Base-by-base conservation (phyloP, 1,284 basidiomycete species). In the Inonotus hispidus region DNA sequence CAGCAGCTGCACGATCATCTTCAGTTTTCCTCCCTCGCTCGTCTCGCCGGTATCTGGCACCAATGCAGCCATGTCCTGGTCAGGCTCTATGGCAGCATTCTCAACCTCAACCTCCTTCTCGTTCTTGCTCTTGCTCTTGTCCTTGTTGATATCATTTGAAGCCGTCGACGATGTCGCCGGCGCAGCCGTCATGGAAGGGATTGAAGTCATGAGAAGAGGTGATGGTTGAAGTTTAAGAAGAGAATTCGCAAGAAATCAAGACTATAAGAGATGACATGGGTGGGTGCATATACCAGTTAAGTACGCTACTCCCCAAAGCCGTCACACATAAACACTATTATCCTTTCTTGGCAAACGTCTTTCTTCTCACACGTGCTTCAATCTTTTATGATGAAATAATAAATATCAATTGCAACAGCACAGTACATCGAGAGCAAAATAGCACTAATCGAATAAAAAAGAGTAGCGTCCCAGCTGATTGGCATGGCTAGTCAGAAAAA, bases 11-110 rank as follows among this genome's bases (percentile, higher is more conserved):
- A 95, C 78, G 56, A 96, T 90, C 84, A 94, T 92, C 81, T 90
- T 93, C 66, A 95, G 79, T 80, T 92, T 95, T 52, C 92, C 88
- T 65, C 92, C 90, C 71, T 95, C 93, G 43, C 89, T 89, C 32
- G 82, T 74, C 63, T 89, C 88, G 45, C 80, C 82, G 29, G 82
- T 74, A 68, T 95, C 92, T 54, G 90, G 87, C 2, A 95, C 79
- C 7, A 88, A 85, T 52, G 90, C 82, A 59, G 87, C 74, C 19
- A 80, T 75, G n/a, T 72, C 79, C 7, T 84, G 80, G 8, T 71
- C 72, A 11, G 29, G 29, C 25, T 60, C 58, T 37, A 54, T 25
- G 27, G 23, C 19, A 39, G 23, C 19, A 39, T 38, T 45, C 19
- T 46, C 23, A 21, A 54, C 27, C 16, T 43, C 13, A 43, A 7